Percentiles rank a stretch among this genome's conserved stretches.
Evolutionary conservation across 2,329 filamentous ascomycete genomes (phyloP).

Genomic region (Ophiostoma montium): DNA sequence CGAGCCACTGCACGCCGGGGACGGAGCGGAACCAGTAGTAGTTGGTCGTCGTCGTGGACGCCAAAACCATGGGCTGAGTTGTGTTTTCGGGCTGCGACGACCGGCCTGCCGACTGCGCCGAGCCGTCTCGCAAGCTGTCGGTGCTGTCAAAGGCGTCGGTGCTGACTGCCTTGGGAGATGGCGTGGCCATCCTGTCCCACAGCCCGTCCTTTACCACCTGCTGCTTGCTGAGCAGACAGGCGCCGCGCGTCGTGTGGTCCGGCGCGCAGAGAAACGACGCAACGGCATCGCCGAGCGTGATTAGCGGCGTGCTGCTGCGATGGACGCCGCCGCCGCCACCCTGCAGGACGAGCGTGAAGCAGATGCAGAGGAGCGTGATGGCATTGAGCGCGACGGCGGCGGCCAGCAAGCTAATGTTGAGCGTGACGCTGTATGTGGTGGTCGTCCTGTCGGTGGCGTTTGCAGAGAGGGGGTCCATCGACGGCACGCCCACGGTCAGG

Average conservation of each 20-base stretch:
- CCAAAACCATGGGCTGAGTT: conserved; percentile 6
- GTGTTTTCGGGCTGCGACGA: conserved; percentile 1
- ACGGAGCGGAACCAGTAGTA: conserved; percentile 33
- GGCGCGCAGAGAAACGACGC: conserved; percentile 33
- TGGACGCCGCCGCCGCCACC: conserved; percentile 16
- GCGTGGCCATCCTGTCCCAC: conserved; percentile 28
- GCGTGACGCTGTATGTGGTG: conserved; percentile 19
- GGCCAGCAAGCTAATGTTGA: conserved; percentile 30
- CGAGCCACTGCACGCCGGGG: conserved; percentile 28
- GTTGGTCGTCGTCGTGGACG: conserved; percentile 17
- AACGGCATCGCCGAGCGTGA: conserved; percentile 37
- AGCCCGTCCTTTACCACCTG: conserved; percentile 30
- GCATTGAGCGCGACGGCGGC: conserved; percentile 29
- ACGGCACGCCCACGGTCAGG: background rate
- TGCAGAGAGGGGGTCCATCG: conserved; percentile 9
- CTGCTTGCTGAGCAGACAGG: conserved; percentile 30
- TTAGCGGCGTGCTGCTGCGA: conserved; percentile 26
- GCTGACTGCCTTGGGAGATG: background rate
- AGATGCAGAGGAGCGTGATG: conserved; percentile 21
- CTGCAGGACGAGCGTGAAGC: conserved; percentile 14
- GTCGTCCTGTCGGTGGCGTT: background rate
- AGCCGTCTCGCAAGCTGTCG: background rate
- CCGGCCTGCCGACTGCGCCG: background rate
- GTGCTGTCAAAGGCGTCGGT: background rate
- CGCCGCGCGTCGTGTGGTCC: conserved; percentile 28